Evolutionary conservation across 768 basidiomycete species (phyloP).

Genomic region (Leucocoprinus birnbaumii): DNA sequence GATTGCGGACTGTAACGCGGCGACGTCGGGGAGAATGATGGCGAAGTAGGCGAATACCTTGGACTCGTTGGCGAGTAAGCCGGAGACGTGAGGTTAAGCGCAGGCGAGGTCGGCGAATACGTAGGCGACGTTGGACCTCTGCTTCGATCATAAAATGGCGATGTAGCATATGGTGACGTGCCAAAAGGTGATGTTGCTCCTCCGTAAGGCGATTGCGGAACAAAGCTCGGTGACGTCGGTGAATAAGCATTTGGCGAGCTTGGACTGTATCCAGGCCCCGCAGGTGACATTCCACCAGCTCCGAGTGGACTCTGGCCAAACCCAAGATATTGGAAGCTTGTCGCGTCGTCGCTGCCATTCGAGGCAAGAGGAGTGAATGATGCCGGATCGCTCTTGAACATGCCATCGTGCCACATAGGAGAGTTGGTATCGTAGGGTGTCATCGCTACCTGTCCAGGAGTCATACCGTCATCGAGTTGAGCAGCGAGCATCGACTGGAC

Average conservation of each 20-base stretch:
- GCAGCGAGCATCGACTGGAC: slow-evolving; percentile 78
- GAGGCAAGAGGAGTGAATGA: slow-evolving; percentile 95
- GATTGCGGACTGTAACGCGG: slow-evolving; percentile 87
- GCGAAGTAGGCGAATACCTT: slow-evolving; percentile 82
- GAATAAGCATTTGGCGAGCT: slow-evolving; percentile 89
- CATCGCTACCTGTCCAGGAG: slow-evolving; percentile 89
- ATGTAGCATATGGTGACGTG: slow-evolving; percentile 78
- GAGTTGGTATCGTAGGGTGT: slow-evolving; percentile 96
- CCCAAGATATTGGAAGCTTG: slow-evolving; percentile 67
- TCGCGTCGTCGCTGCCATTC: slow-evolving; percentile 79
- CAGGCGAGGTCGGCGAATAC: slow-evolving; percentile 87
- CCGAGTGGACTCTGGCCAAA: slow-evolving; percentile 87
- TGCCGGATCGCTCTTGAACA: slow-evolving; percentile 82
- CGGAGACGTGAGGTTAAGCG: slow-evolving; percentile 79
- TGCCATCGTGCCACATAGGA: slow-evolving; percentile 75
- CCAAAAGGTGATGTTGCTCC: slow-evolving; percentile 84
- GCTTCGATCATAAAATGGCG: slow-evolving; percentile 76
- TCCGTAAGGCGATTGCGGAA: slow-evolving; percentile 79
- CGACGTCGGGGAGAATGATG: slow-evolving; percentile 82
- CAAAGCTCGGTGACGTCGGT: slow-evolving; percentile 83
- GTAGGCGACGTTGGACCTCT: slow-evolving; percentile 69
- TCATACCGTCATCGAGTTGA: slow-evolving; percentile 85
- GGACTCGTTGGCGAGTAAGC: slow-evolving; percentile 84
- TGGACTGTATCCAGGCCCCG: slow-evolving; percentile 84
- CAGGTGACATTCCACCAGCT: slow-evolving; percentile 87